Evolutionary conservation across 2,329 filamentous ascomycete species (phyloP), one percentile per base, ranked within the genome.

Genomic region (Fusarium mexicanum): DNA sequence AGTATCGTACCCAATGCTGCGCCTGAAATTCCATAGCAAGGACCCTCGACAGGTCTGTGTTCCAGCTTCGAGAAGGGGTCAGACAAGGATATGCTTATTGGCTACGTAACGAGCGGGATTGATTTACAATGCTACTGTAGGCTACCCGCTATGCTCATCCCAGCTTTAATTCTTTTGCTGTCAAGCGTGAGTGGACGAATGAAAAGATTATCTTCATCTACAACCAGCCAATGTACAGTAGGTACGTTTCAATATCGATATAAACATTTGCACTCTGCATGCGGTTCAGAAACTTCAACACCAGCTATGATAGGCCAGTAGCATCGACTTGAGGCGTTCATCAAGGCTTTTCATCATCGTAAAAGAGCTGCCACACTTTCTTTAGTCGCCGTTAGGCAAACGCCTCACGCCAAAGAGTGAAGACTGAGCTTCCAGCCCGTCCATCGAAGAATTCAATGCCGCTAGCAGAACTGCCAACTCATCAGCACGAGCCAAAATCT

Each of bases 381-480:
- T 31, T 55, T 74, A 74, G 67, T 48, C 51, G 64, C 67, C 59
- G 64, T 69, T 61, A 59, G 58, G 55, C 40, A 60, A 47, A 50
- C 61, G 67, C 67, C 54, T 65, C 54, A 48, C 63, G 58, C 48
- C 43, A 65, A 35, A 35, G 33, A 3, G 33, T 35, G 33, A 53
- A 64, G 62, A 50, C 70, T 74, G 70, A 69, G 61, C 61, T 72
- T 64, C 63, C 71, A 76, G 67, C 73, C 67, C 73, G 48, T 61
- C 43, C 59, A 60, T 61, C 29, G 38, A 74, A 71, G 61, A 59
- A 59, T 60, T 46, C 41, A 50, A 65, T 40, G 46, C 46, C 58
- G 38, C 61, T 58, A 63, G 37, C 33, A 54, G 55, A 51, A 26
- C 59, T 48, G 60, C 60, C 50, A 29, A 31, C 35, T 57, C 41